These are phyloP conservation scores for Citropsis articulata DNA, from an alignment of 345 rosid species.

Conservation along the genomic window DNA sequence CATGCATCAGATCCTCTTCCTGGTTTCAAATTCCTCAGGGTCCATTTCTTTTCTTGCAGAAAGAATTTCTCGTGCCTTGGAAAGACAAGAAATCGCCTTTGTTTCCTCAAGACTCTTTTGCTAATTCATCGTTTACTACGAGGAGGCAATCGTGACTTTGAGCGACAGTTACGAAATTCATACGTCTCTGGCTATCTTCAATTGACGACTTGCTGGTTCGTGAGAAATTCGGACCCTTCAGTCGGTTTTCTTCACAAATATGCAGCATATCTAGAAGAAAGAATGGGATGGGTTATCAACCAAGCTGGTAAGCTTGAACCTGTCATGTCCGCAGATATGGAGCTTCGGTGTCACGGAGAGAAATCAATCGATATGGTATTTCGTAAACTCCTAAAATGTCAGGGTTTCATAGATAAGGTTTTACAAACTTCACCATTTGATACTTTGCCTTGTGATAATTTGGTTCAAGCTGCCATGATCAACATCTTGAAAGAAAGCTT, in stretches of 20 bases:
- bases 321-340: slow-evolving; percentile 36
- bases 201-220: slow-evolving; percentile 43
- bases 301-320: slow-evolving; percentile 90
- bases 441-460: slow-evolving; percentile 25
- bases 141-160: slow-evolving; percentile 73
- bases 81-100: slow-evolving; percentile 62
- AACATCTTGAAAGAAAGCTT: slow-evolving; percentile 85
- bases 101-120: slow-evolving; percentile 71
- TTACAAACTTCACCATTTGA: slow-evolving; percentile 51
- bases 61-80: slow-evolving; percentile 63
- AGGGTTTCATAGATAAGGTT: slow-evolving; percentile 55
- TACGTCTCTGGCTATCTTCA: slow-evolving; percentile 74
- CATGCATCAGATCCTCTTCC: slow-evolving; percentile 83
- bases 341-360: slow-evolving; percentile 42
- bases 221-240: slow-evolving; percentile 22
- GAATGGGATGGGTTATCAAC: slow-evolving; percentile 78
- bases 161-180: slow-evolving; percentile 57
- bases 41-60: slow-evolving; percentile 77
- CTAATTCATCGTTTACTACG: slow-evolving; percentile 81
- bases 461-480: slow-evolving; percentile 57
- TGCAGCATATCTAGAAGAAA: slow-evolving; percentile 67
- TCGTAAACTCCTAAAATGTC: slow-evolving; percentile 64
- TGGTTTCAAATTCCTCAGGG: slow-evolving; percentile 60
- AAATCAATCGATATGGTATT: slow-evolving; percentile 55
- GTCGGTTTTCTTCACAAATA: slow-evolving; percentile 52